Base-by-base conservation (phyloP, 805 yeast species). In the Lipomyces mesembrius region DNA sequence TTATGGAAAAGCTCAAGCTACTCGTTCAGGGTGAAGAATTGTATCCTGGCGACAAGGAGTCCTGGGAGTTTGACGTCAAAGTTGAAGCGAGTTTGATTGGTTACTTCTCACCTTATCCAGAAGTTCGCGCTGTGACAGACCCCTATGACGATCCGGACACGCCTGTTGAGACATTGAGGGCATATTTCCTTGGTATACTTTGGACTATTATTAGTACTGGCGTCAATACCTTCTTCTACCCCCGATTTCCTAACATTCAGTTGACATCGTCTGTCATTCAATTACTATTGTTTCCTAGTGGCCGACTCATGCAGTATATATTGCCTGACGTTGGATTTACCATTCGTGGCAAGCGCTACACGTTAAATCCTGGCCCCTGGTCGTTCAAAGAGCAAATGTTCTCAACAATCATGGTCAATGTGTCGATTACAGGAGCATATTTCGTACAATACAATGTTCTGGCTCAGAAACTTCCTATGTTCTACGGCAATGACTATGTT, bases 231-330 rank as follows among this genome's bases (percentile, higher is more conserved):
- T 82, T 88, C 70, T 88, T 88, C 72, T 81, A 85, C 32, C 76
- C 87, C 72, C 88, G 87, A 75, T 75, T 81, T 57, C 91, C 91
- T 1, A 74, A 84, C 0, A 80, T 87, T 66, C 74, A 79, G 64
- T 87, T 88, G 57, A 82, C 85, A 29, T 84, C 89, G 46, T 82
- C 89, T 66, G 81, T 86, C 64, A 84, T 90, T 0, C 88, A 85
- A 82, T 91, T 92, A 1, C 66, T 87, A 59, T 82, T 89, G 3
- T 86, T 82, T 75, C 90, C 91, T 4, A 69, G 84, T 35, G 92
- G 92, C 63, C 76, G 78, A 59, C 12, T 55, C 17, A 67, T 81
- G 32, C 39, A 52, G 20, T 58, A 66, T 59, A 11, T 34, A 14
- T 60, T 67, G 1, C 71, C 71, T 11, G 70, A 67, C 27, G 58